These are phyloP conservation scores for Uronychia binucleata DNA, from an alignment of 73 alveolate genomes.

Conservation along the genomic window DNA sequence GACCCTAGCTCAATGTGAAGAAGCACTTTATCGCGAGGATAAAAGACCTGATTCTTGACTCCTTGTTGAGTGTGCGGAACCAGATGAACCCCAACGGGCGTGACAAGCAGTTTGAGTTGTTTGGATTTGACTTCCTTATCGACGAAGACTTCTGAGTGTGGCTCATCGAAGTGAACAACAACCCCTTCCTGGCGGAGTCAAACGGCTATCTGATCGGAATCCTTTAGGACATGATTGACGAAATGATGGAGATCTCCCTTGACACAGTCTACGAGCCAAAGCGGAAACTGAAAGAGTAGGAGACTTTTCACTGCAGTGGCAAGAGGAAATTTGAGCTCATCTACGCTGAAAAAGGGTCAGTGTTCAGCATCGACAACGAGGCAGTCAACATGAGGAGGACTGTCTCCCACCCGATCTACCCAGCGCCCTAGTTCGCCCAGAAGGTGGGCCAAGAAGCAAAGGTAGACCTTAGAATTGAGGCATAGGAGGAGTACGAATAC, in stretches of 20 bases:
- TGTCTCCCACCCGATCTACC: conserved; percentile 23
- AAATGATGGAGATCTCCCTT: conserved; percentile 67
- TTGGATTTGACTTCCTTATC: conserved; percentile 80
- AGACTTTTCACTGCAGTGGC: background rate
- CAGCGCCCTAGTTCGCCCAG: conserved; percentile 19
- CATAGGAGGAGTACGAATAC: background rate
- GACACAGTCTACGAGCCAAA: conserved; percentile 60
- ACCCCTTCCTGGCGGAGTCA: conserved; percentile 73
- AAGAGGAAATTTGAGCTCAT: conserved; percentile 8
- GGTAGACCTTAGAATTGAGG: background rate
- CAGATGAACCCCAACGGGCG: conserved; percentile 65
- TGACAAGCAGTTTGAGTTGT: conserved; percentile 64
- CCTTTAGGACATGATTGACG: conserved; percentile 83
- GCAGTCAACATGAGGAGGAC: conserved; percentile 26
- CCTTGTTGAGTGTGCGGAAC: conserved; percentile 28
- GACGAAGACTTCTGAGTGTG: conserved; percentile 74
- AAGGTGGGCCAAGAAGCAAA: background rate
- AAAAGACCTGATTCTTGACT: conserved; percentile 42
- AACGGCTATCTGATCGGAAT: conserved; percentile 53
- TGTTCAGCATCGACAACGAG: background rate
- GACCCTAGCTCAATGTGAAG: conserved; percentile 54
- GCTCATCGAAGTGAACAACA: conserved; percentile 78
- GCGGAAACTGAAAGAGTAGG: background rate
- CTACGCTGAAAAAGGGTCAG: conserved; percentile 7
- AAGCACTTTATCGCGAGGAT: conserved; percentile 43